A percentile compares a stretch with the other conserved stretches of the same genome.
Conservation (phyloP, 306 rosid species). For the Trifolium repens region DNA sequence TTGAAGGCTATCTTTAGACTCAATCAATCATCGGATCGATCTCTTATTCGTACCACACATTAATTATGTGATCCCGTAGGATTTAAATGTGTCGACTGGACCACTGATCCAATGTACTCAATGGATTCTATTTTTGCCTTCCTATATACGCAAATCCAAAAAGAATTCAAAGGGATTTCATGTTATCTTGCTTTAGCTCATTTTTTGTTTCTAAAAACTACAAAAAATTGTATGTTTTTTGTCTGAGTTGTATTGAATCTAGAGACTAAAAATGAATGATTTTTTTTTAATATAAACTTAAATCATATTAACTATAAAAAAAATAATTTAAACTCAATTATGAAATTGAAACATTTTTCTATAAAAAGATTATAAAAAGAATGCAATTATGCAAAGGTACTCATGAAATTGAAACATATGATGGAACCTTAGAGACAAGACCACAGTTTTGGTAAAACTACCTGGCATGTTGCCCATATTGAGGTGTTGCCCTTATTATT, state of each 20-base stretch:
- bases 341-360: neutral
- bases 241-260: neutral
- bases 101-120: slow-evolving; percentile 25
- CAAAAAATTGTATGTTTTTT: neutral
- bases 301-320: neutral
- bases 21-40: neutral
- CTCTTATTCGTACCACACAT: neutral
- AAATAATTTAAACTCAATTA: neutral
- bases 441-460: slow-evolving; percentile 49
- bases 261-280: neutral
- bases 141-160: slow-evolving; percentile 41
- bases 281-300: neutral
- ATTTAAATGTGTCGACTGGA: slow-evolving; percentile 29
- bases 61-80: slow-evolving; percentile 10
- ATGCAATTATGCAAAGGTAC: neutral
- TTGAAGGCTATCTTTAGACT: neutral
- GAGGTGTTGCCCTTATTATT: slow-evolving; percentile 33
- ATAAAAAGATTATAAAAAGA: neutral
- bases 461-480: slow-evolving; percentile 40
- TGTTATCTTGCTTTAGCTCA: neutral
- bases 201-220: neutral
- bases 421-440: slow-evolving; percentile 37
- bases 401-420: slow-evolving; percentile 24
- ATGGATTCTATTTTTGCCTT: slow-evolving; percentile 40
- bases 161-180: slow-evolving; percentile 7